Percentiles rank a stretch among this genome's conserved stretches.
Evolutionary conservation across 257 asterid genomes (phyloP).

Genomic region (Prunella vulgaris): DNA sequence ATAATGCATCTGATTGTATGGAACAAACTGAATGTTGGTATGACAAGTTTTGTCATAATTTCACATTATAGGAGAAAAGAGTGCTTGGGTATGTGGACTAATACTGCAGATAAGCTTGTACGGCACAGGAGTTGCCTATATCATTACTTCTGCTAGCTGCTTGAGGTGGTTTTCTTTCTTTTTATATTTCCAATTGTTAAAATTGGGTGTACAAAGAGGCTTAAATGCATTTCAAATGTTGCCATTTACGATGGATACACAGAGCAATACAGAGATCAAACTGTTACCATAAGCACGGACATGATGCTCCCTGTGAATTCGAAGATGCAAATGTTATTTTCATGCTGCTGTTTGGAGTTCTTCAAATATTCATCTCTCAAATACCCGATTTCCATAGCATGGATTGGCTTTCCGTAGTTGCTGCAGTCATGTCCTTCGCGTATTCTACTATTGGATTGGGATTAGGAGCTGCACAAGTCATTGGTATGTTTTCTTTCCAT

Average conservation of each 20-base stretch:
- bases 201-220: background rate
- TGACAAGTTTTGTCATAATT: background rate
- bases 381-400: constrained; percentile 69
- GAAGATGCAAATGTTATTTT: constrained; percentile 16
- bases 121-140: constrained; percentile 59
- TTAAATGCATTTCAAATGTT: too few relatives aligned
- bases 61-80: constrained; percentile 40
- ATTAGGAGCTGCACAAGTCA: constrained; percentile 60
- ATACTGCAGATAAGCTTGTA: constrained; percentile 34
- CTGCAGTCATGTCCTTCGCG: constrained; percentile 75
- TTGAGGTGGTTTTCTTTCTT: constrained; percentile 32
- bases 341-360: constrained; percentile 61
- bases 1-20: background rate
- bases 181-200: background rate
- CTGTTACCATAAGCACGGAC: constrained; percentile 79
- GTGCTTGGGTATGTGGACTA: constrained; percentile 46
- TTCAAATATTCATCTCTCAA: constrained; percentile 64
- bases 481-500: constrained; percentile 30
- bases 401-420: constrained; percentile 68
- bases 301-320: constrained; percentile 49
- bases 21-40: background rate
- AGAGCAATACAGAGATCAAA: constrained; percentile 78
- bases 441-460: constrained; percentile 67
- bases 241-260: background rate
- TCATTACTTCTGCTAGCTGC: constrained; percentile 59